phyloP scores from a whole-genome alignment of 768 basidiomycete genomes.

The Udeniomyces megalosporus region DNA sequence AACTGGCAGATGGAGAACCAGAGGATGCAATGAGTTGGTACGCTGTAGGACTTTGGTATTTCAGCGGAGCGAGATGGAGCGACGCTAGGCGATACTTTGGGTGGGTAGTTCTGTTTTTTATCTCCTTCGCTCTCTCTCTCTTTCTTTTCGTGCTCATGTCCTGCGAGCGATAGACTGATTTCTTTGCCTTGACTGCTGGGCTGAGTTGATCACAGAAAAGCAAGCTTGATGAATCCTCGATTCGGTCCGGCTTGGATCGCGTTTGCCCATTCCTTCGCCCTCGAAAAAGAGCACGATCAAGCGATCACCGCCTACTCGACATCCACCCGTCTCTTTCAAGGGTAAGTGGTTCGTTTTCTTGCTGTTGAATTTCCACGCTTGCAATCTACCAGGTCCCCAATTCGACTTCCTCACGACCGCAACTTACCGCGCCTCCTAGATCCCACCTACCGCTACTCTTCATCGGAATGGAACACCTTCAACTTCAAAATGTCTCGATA shows the following conservation, averaged over 20 bases:
- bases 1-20: conserved; percentile 85
- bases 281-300: conserved; percentile 96
- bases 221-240: conserved; percentile 86
- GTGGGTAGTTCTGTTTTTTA: conserved; percentile 32
- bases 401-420: no score
- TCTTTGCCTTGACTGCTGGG: no score
- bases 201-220: conserved; percentile 54
- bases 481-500: conserved; percentile 58
- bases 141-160: not conserved
- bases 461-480: conserved; percentile 96
- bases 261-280: conserved; percentile 91
- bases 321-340: conserved; percentile 83
- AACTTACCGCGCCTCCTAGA: no score
- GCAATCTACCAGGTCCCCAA: no score
- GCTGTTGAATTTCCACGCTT: not conserved
- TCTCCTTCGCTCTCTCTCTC: no score
- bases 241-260: conserved; percentile 96
- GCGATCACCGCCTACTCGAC: conserved; percentile 98
- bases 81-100: conserved; percentile 91
- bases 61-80: conserved; percentile 67
- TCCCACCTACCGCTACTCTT: conserved; percentile 89
- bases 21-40: conserved; percentile 93
- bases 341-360: conserved; percentile 40
- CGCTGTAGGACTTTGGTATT: conserved; percentile 94
- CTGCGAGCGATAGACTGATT: no score